Percentiles rank a stretch among this genome's conserved stretches.
Evolutionary conservation across 169 alveolate species (phyloP).

Genomic region (Plasmodium gonderi): DNA sequence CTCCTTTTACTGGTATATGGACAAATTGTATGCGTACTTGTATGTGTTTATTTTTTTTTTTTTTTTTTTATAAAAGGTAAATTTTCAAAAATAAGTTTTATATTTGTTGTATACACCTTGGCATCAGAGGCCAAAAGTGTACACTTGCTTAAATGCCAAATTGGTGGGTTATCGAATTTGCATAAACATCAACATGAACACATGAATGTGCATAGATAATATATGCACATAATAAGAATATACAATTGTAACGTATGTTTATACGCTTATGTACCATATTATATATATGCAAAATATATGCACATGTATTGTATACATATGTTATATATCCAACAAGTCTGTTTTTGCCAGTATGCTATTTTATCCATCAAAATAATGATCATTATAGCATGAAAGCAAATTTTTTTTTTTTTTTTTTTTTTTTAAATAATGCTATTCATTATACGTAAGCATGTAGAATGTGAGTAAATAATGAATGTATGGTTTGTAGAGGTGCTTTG

Average conservation of each 20-base stretch:
- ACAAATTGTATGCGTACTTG: neutral
- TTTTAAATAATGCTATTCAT: neutral
- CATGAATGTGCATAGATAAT: neutral
- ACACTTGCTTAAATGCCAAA: neutral
- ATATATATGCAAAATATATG: slow-evolving; percentile 11
- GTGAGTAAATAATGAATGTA: neutral
- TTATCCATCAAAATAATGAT: neutral
- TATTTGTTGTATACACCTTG: neutral
- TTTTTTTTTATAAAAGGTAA: neutral
- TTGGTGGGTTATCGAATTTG: neutral
- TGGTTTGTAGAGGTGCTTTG: neutral
- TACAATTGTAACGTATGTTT: neutral
- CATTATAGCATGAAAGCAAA: neutral
- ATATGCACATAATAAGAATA: neutral
- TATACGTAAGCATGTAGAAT: neutral
- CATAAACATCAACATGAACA: neutral
- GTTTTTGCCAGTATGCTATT: neutral
- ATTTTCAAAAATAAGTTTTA: neutral
- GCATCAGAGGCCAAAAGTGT: neutral
- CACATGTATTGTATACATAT: neutral
- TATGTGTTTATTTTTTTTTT: neutral
- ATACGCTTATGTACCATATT: neutral
- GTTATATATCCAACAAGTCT: neutral
- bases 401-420: neutral
- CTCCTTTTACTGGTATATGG: neutral